Base-by-base conservation (phyloP, 306 rosid genomes). In the Ormosia semicastrata region DNA sequence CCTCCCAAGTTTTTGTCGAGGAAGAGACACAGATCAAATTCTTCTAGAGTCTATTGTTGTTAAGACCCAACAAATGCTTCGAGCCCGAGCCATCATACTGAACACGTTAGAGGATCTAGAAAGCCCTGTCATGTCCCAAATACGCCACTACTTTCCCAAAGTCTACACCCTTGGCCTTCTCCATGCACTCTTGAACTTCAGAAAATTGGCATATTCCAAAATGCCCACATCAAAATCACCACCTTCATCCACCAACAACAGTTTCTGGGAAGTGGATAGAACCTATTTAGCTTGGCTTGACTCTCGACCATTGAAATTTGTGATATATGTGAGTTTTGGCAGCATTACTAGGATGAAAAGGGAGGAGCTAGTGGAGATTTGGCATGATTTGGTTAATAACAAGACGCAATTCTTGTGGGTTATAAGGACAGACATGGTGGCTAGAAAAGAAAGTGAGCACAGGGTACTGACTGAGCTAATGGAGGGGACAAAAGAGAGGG, bases 81-180 rank as follows among this genome's bases (percentile, higher is more conserved):
- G 75, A 68, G 87, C 87, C 6, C 60, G 66, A 6, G 88, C 87
- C 1, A 3, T 89, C 2, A 82, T 93, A 5, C 57, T 91, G 54
- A 93, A 93, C 89, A 84, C 97, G 0, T 91, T 87, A 12, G 91
- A 93, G n/a, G 94, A 89, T 0, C 71, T 91, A 18, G 97, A 93
- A 62, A 77, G 74, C 3, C 88, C 90, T 1, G 43, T 87, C 2
- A 67, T 89, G 13, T 56, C 78, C 17, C 77, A 78, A 0, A 56
- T 89, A 0, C 82, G 85, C 2, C 77, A 11, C 2, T 59, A 43
- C 0, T 82, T 78, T 46, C 86, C 87, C 3, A 81, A 82, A 15
- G 3, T 85, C 53, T 92, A 71, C 82, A 18, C 91, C 11, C 2
- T 90, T 15, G 94, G 93, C 6, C 91, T 93, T 4, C 89, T 90